These are phyloP conservation scores for Candida sojae DNA, from an alignment of 1,139 yeast genomes.

Conservation along the genomic window DNA sequence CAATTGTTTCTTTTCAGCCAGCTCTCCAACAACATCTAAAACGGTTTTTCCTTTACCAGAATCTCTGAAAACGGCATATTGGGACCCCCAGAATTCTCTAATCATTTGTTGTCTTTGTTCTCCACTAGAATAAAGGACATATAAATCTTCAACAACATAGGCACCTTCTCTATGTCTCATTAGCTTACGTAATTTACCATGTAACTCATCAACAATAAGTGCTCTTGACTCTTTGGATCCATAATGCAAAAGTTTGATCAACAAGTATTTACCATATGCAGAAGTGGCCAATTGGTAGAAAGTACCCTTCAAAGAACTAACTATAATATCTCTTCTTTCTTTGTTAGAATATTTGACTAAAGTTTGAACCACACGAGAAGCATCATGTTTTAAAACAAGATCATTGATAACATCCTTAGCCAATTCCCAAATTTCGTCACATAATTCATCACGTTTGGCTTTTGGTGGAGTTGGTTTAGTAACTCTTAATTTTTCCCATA, in stretches of 20 bases:
- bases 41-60: slow-evolving; percentile 65
- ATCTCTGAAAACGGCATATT: slow-evolving; percentile 87
- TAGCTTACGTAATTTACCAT: slow-evolving; percentile 85
- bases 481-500: slow-evolving; percentile 92
- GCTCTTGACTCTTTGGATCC: slow-evolving; percentile 83
- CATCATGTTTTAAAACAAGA: slow-evolving; percentile 92
- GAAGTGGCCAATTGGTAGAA: slow-evolving; percentile 85
- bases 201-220: slow-evolving; percentile 76
- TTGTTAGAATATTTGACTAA: slow-evolving; percentile 82
- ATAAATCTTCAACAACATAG: slow-evolving; percentile 95
- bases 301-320: slow-evolving; percentile 69
- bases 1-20: slow-evolving; percentile 80
- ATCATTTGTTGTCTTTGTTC: slow-evolving; percentile 89
- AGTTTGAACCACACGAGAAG: slow-evolving; percentile 94
- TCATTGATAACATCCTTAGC: slow-evolving; percentile 78
- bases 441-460: slow-evolving; percentile 72
- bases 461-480: slow-evolving; percentile 82
- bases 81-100: slow-evolving; percentile 97
- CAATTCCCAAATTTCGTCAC: slow-evolving; percentile 84
- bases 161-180: slow-evolving; percentile 99
- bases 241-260: slow-evolving; percentile 87
- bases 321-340: slow-evolving; percentile 75
- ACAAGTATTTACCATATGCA: slow-evolving; percentile 88
- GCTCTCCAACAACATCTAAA: slow-evolving; percentile 64
- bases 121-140: slow-evolving; percentile 78